These are phyloP conservation scores for Porcisia hertigi DNA, from an alignment of 208 protist species.

Conservation along the genomic window DNA sequence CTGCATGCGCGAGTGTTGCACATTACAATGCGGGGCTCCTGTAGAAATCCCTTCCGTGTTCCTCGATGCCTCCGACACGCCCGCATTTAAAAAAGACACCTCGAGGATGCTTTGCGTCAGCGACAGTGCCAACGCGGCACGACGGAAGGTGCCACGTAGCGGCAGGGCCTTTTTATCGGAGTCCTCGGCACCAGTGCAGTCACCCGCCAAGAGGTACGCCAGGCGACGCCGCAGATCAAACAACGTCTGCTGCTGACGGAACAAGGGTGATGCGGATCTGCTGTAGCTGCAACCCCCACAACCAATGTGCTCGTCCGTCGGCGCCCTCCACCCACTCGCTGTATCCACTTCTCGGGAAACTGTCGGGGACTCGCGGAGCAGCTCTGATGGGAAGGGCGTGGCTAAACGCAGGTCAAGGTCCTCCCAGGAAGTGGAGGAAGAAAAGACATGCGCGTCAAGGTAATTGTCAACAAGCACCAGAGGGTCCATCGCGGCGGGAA, in stretches of 20 bases:
- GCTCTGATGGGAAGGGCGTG: neutral
- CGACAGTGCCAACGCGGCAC: constrained; percentile 19
- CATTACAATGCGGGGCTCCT: neutral
- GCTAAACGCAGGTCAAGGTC: constrained; percentile 5
- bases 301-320: neutral
- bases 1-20: neutral
- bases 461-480: neutral
- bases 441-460: neutral
- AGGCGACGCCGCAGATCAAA: constrained; percentile 30
- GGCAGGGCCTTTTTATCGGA: neutral
- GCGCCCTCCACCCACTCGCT: neutral
- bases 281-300: neutral
- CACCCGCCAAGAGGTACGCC: constrained; percentile 27
- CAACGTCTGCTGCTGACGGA: constrained; percentile 22
- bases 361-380: neutral
- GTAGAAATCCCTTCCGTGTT: neutral
- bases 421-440: neutral
- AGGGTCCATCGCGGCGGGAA: neutral
- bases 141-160: constrained; percentile 11
- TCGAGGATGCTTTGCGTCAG: constrained; percentile 19
- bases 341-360: neutral
- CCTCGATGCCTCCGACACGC: neutral
- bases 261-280: neutral
- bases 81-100: neutral
- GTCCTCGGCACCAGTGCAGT: neutral